These are phyloP conservation scores for Heterobasidion annosum DNA, from an alignment of 1,284 basidiomycete species.

Conservation along the genomic window DNA sequence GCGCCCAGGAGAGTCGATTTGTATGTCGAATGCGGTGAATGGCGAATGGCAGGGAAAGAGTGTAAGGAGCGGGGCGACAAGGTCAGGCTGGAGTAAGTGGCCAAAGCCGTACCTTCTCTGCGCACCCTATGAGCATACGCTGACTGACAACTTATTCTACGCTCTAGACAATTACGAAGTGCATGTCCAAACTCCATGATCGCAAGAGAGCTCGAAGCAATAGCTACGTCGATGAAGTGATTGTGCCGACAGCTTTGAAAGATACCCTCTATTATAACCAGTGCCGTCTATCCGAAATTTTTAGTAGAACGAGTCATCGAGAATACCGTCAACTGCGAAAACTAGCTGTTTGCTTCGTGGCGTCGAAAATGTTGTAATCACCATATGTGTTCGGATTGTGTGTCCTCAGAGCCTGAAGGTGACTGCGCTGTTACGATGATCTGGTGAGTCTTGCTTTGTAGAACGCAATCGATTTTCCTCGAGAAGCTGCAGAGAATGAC, in stretches of 20 bases:
- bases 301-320: too few species aligned
- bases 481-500: too few species aligned
- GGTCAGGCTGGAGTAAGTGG: conserved; percentile 69
- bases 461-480: too few species aligned
- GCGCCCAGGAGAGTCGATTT: conserved; percentile 75
- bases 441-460: too few species aligned
- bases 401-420: too few species aligned
- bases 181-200: conserved; percentile 74
- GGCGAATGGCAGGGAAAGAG: conserved; percentile 79
- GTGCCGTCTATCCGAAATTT: too few species aligned
- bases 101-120: conserved; percentile 3
- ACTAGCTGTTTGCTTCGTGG: too few species aligned
- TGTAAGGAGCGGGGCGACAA: conserved; percentile 84
- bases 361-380: too few species aligned
- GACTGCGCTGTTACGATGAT: too few species aligned
- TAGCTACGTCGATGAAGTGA: conserved; percentile 59
- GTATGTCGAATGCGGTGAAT: conserved; percentile 83
- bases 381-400: too few species aligned
- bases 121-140: conserved; percentile 2
- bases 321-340: too few species aligned
- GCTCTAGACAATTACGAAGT: conserved; percentile 52
- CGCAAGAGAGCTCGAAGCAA: conserved; percentile 68
- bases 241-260: neutral
- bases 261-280: too few species aligned
- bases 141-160: neutral